These are phyloP conservation scores for Dactylis glomerata DNA, from an alignment of 176 grass and related monocot species.

Conservation along the genomic window DNA sequence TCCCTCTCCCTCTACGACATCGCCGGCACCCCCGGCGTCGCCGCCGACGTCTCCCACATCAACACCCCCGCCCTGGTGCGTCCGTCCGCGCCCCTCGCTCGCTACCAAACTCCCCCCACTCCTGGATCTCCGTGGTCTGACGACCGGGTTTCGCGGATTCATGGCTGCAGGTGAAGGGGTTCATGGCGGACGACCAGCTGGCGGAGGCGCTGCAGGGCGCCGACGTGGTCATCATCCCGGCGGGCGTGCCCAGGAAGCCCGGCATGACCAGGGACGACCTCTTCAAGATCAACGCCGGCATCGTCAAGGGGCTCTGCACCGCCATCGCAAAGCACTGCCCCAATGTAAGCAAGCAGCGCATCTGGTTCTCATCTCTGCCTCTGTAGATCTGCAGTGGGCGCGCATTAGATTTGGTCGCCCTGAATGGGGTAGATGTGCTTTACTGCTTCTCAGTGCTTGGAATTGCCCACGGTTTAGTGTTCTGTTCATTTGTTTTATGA, in stretches of 20 bases:
- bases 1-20: slow-evolving; percentile 68
- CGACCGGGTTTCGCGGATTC: not conserved
- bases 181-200: slow-evolving; percentile 48
- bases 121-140: not conserved
- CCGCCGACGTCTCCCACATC: slow-evolving; percentile 69
- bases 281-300: slow-evolving; percentile 79
- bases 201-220: slow-evolving; percentile 51
- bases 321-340: slow-evolving; percentile 66
- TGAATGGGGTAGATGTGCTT: too few species aligned
- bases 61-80: slow-evolving; percentile 57
- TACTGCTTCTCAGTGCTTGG: too few species aligned
- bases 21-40: slow-evolving; percentile 61
- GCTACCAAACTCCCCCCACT: not conserved
- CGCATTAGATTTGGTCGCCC: not conserved
- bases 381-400: slow-evolving; percentile 13
- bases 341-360: slow-evolving; percentile 40
- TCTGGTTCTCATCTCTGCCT: not conserved
- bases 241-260: slow-evolving; percentile 69
- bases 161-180: slow-evolving; percentile 43
- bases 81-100: not conserved
- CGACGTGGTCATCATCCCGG: slow-evolving; percentile 67
- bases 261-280: slow-evolving; percentile 79
- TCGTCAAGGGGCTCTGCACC: slow-evolving; percentile 57
- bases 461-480: too few species aligned
- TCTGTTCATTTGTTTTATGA: too few species aligned